Evolutionary conservation across 2,329 filamentous ascomycete species (phyloP), one percentile per base, ranked within the genome.

Genomic region (Trichoderma harzianum): DNA sequence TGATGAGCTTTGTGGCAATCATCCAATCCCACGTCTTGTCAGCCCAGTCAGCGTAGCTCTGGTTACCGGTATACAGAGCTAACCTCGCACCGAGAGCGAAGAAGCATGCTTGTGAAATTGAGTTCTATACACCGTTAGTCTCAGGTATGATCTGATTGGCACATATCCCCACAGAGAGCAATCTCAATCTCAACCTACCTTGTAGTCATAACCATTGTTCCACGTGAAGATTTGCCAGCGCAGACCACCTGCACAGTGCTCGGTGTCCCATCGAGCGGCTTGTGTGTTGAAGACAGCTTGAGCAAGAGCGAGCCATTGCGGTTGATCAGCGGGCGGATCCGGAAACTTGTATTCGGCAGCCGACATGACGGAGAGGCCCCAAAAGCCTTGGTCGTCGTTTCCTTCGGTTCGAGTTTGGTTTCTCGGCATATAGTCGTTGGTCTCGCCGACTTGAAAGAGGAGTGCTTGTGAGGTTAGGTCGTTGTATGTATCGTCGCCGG

Each of bases 141-240:
- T 34, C 16, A 32, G 30, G 24, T 47, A n/a, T 57, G 14, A 14
- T 28, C 12, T n/a, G 11, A 36, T 14, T 3, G 18, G 10, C 11
- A 36, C n/a, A 34, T 30, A 1, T 8, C 24, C 2, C n/a, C 16
- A 5, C 14, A 30, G 18, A 43, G 39, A 43, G 18, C 16, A 6
- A 47, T 32, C 47, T 14, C 28, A 24, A 7, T 7, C 10, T 21
- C n/a, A 18, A 55, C 69, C n/a, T 63, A 73, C 72, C 43, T 73
- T 96, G 86, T 95, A 94, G 76, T 91, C 87, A 81, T 91, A 97
- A 16, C 94, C 94, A 53, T 87, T 89, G 78, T 97, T 96, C 84
- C 93, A 94, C 1, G 88, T 86, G 78, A 92, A 95, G 62, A 97
- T 94, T 82, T 97, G 94, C 93, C 93, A 95, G 73, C 92, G 88